These are phyloP conservation scores for Colletotrichum sp. DNA, from an alignment of 2,329 filamentous ascomycete genomes.

Conservation along the genomic window DNA sequence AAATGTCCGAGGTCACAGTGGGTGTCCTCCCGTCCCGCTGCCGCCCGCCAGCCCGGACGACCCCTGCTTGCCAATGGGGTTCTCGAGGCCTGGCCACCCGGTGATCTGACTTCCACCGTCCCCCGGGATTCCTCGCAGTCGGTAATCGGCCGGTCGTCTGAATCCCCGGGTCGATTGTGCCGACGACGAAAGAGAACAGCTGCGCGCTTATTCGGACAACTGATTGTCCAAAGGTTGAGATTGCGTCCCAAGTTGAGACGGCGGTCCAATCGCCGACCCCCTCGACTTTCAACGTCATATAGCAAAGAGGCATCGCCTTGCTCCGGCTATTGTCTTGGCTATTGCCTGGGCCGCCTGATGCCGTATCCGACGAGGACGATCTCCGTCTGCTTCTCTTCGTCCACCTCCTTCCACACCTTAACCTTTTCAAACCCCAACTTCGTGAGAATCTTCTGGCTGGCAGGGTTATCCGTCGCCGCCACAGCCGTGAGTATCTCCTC, in stretches of 20 bases:
- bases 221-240: neutral
- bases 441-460: slow-evolving; percentile 59
- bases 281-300: neutral
- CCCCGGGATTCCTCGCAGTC: neutral
- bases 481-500: slow-evolving; percentile 50
- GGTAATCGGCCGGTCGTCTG: neutral
- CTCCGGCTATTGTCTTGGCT: neutral
- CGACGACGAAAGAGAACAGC: neutral
- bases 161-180: neutral
- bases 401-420: slow-evolving; percentile 39
- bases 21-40: neutral
- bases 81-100: neutral
- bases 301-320: neutral
- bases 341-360: neutral
- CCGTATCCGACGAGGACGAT: neutral
- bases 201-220: neutral
- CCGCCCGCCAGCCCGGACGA: neutral
- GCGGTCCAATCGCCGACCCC: neutral
- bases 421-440: slow-evolving; percentile 60
- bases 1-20: slow-evolving; percentile 6
- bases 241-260: neutral
- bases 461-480: slow-evolving; percentile 51
- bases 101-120: neutral
- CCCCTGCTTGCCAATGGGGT: neutral
- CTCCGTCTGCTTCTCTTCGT: slow-evolving; percentile 11